Evolutionary conservation across 164 flowering plant genomes (phyloP).

Genomic region (Dillenia turbinata): DNA sequence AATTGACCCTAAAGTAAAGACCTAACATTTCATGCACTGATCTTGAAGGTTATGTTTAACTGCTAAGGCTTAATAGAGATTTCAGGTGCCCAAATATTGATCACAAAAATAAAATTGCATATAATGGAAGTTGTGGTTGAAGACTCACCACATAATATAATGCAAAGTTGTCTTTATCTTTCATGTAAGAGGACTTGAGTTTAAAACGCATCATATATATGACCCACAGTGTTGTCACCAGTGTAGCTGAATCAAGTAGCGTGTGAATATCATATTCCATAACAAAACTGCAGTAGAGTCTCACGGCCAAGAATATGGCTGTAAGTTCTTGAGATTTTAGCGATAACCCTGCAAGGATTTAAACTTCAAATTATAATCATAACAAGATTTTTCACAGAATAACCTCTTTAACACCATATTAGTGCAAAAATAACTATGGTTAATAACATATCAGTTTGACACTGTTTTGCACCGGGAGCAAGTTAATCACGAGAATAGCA

Average conservation of each 20-base stretch:
- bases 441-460: too few species aligned
- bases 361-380: not conserved
- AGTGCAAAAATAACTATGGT: too few species aligned
- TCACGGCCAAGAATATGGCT: constrained; percentile 46
- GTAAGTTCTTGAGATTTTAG: constrained; percentile 53
- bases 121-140: not conserved
- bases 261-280: constrained; percentile 56
- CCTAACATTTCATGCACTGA: too few species aligned
- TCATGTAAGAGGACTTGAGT: constrained; percentile 33
- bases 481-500: too few species aligned
- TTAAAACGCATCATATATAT: constrained; percentile 38
- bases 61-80: too few species aligned
- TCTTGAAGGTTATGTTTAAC: too few species aligned
- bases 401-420: too few species aligned
- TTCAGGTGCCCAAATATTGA: too few species aligned
- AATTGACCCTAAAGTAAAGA: too few species aligned
- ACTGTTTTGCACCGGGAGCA: too few species aligned
- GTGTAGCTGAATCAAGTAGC: constrained; percentile 43
- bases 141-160: constrained; percentile 36
- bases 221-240: constrained; percentile 40
- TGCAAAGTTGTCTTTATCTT: constrained; percentile 40
- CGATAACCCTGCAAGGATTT: constrained; percentile 40
- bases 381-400: too few species aligned
- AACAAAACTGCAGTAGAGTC: constrained; percentile 50
- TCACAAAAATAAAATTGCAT: too few species aligned